These are phyloP conservation scores for Plasmodium vivax DNA, from an alignment of 169 alveolate species.

Conservation along the genomic window DNA sequence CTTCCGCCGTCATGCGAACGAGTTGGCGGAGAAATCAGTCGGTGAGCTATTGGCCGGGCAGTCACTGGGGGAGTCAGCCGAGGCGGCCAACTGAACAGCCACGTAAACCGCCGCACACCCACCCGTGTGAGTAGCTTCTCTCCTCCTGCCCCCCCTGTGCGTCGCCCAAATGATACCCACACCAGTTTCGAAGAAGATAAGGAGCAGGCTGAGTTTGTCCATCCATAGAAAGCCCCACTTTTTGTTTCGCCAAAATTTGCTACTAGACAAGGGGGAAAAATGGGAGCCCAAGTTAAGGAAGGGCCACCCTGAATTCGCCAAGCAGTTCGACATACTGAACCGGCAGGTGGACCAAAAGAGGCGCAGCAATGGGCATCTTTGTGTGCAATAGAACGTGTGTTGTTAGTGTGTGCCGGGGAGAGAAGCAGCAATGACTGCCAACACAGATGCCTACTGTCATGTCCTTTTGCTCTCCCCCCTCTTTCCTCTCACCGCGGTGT, in stretches of 20 bases:
- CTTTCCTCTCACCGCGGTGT: neutral
- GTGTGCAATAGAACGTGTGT: neutral
- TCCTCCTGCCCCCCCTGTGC: neutral
- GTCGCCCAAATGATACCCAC: conserved; percentile 42
- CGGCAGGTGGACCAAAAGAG: conserved; percentile 29
- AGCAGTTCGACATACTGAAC: conserved; percentile 58
- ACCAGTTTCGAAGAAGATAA: conserved; percentile 63
- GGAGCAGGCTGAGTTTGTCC: conserved; percentile 58
- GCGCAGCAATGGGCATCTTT: neutral
- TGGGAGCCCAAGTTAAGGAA: conserved; percentile 63
- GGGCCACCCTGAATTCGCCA: conserved; percentile 64
- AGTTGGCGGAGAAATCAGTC: neutral
- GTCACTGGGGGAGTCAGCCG: neutral
- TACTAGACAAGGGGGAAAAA: conserved; percentile 37
- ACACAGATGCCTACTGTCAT: neutral
- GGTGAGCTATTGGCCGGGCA: neutral
- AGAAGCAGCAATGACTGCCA: neutral
- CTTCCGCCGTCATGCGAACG: neutral
- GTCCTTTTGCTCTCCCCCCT: neutral
- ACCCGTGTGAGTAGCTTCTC: neutral
- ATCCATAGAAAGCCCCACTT: conserved; percentile 64
- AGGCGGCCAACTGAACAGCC: neutral
- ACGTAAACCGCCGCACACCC: neutral
- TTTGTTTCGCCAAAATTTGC: conserved; percentile 49
- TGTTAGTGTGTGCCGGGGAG: neutral